Conservation (phyloP, 2,329 filamentous ascomycete species). For the Botrytis porri region DNA sequence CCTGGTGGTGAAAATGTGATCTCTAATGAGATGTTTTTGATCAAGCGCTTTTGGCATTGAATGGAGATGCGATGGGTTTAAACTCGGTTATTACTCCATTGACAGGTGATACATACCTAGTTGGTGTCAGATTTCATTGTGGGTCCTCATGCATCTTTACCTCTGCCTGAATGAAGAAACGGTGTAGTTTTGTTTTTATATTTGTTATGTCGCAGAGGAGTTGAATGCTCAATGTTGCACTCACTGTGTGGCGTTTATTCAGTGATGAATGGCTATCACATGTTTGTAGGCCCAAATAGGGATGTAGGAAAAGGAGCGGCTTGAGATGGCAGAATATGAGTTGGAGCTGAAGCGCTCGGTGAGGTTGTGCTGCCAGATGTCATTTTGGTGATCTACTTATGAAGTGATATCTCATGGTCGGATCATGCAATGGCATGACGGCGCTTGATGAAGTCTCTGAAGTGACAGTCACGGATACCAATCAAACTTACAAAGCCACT, state of each 20-base stretch:
- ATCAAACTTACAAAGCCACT: too few species aligned
- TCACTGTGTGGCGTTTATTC: background rate
- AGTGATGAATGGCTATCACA: background rate
- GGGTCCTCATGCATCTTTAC: too few species aligned
- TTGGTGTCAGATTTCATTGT: background rate
- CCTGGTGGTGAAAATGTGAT: background rate
- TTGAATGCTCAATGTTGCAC: background rate
- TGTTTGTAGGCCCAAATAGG: background rate
- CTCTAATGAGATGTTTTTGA: background rate
- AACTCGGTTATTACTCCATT: background rate
- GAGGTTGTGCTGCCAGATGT: background rate
- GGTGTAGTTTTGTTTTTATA: background rate
- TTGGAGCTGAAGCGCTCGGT: background rate
- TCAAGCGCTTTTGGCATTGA: rapidly evolving
- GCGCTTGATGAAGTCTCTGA: background rate
- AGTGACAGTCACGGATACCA: background rate
- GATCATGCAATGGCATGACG: background rate
- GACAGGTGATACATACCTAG: background rate
- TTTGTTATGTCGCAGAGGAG: background rate
- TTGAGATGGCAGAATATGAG: background rate
- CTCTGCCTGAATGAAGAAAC: background rate
- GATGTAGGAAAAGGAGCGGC: background rate
- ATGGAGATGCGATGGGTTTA: background rate
- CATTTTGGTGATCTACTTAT: background rate
- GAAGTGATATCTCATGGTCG: background rate